Evolutionary conservation across 495 filamentous ascomycete genomes (phyloP).

Genomic region (Hypoxylon lenormandii): DNA sequence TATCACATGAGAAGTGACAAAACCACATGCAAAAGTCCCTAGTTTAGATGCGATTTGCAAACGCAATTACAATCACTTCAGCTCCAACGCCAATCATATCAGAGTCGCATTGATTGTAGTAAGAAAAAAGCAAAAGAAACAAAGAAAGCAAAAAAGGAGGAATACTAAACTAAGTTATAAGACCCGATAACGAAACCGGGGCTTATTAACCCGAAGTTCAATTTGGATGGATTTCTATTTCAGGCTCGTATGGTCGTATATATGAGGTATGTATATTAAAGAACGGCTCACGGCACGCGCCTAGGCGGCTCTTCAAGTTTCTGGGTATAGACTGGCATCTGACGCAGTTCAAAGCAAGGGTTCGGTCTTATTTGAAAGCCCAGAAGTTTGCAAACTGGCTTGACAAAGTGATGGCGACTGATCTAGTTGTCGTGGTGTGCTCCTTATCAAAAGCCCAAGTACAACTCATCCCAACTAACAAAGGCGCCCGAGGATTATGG

Average conservation of each 20-base stretch:
- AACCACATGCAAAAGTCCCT: constrained; percentile 1
- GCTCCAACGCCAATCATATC: constrained; percentile 4
- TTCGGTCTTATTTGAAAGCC: background rate
- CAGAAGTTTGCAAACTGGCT: background rate
- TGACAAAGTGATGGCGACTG: background rate
- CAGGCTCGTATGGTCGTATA: background rate
- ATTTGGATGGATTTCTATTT: background rate
- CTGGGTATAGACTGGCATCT: background rate
- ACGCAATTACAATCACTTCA: constrained; percentile 28
- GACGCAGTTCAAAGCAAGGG: background rate
- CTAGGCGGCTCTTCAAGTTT: background rate
- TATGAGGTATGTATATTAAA: too few relatives aligned
- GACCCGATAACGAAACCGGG: constrained; percentile 1
- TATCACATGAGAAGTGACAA: constrained; percentile 40
- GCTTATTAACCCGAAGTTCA: background rate
- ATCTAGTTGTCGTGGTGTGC: background rate
- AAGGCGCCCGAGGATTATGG: background rate
- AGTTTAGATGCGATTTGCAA: constrained; percentile 24
- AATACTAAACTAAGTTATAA: background rate
- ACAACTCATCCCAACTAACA: background rate
- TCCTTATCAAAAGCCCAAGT: background rate
- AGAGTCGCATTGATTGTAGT: background rate
- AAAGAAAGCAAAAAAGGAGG: background rate
- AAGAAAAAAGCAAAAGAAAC: background rate
- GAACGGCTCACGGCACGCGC: background rate